These are phyloP conservation scores for Pestalotiopsis sp. DNA, from an alignment of 2,329 filamentous ascomycete species.

Conservation along the genomic window DNA sequence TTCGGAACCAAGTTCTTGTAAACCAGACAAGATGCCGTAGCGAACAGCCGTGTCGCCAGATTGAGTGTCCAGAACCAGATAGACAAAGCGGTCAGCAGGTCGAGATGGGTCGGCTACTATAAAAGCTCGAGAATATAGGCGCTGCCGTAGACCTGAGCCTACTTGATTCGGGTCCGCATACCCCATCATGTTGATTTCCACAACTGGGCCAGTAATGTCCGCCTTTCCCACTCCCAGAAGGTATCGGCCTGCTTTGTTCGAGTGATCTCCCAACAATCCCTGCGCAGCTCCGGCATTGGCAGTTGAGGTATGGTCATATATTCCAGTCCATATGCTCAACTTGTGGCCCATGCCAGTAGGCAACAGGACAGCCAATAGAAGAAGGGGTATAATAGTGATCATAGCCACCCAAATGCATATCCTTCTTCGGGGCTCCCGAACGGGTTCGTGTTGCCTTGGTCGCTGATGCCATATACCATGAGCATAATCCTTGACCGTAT, in stretches of 20 bases:
- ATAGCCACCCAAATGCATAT: neutral
- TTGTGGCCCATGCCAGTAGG: constrained; percentile 3
- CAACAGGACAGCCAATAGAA: constrained; percentile 4
- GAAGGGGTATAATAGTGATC: constrained; percentile 7
- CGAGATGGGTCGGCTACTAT: constrained; percentile 73
- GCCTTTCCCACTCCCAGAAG: constrained; percentile 60
- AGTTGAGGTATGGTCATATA: neutral
- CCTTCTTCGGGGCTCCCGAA: neutral
- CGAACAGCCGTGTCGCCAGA: constrained; percentile 88
- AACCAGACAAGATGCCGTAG: constrained; percentile 80
- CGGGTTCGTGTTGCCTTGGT: neutral
- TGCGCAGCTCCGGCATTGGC: neutral
- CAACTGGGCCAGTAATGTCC: constrained; percentile 71
- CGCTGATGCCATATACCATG: constrained; percentile 2
- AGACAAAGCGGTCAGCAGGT: constrained; percentile 76
- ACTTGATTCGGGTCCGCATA: constrained; percentile 86
- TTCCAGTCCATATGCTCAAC: constrained; percentile 2
- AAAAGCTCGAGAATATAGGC: constrained; percentile 87
- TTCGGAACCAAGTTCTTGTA: constrained; percentile 68
- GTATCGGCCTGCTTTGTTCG: constrained; percentile 40
- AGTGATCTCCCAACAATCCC: neutral
- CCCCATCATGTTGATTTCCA: constrained; percentile 89
- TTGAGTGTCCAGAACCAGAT: constrained; percentile 84
- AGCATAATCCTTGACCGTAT: neutral
- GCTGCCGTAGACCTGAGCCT: constrained; percentile 82